phyloP scores from a whole-genome alignment of 2,329 filamentous ascomycete genomes.

The Scedosporium dehoogii region DNA sequence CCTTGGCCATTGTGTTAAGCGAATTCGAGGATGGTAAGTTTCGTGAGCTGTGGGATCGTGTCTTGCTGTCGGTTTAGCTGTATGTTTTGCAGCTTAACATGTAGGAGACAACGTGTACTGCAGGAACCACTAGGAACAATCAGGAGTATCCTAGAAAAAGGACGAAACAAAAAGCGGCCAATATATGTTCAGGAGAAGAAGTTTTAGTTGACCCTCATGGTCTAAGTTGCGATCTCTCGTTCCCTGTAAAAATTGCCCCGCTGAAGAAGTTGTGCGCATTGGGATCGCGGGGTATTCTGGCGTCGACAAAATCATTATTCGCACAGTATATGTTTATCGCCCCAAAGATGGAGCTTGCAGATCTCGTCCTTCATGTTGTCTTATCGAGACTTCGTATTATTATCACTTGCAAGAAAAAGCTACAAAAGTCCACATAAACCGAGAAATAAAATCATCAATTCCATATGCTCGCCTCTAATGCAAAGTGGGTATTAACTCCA shows the following conservation, averaged over 20 bases:
- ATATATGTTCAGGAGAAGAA: background rate
- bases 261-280: background rate
- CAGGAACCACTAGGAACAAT: no score
- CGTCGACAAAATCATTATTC: background rate
- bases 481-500: background rate
- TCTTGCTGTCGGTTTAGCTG: background rate
- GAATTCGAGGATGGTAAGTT: background rate
- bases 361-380: no score
- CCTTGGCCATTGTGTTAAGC: slow-evolving; percentile 33
- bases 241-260: background rate
- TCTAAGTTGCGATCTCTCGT: background rate
- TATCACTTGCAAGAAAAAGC: no score
- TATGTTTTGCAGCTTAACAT: background rate
- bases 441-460: background rate
- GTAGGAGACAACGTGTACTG: background rate
- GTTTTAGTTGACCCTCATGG: background rate
- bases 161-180: background rate
- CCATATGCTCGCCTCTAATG: slow-evolving; percentile 1
- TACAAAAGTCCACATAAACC: no score
- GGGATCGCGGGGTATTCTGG: background rate
- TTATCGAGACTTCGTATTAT: no score
- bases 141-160: background rate
- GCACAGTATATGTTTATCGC: background rate
- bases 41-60: background rate
- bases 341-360: no score